A percentile compares a stretch with the other conserved stretches of the same genome.
These are phyloP conservation scores for Candida tibetensis DNA, from an alignment of 805 yeast species.

Conservation along the genomic window DNA sequence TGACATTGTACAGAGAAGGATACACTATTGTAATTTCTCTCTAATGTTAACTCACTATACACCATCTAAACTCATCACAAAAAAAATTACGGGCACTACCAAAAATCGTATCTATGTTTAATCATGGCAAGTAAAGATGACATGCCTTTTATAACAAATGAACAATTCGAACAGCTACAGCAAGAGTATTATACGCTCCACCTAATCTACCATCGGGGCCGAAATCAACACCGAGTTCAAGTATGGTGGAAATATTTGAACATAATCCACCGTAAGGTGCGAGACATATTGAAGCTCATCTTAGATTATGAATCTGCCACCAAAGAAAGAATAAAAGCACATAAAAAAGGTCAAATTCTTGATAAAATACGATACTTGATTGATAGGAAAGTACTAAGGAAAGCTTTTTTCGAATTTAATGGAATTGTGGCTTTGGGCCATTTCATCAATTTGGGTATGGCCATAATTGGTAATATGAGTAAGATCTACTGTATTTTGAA, in stretches of 20 bases:
- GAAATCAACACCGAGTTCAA: conserved; percentile 71
- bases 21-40: no score
- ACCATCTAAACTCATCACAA: not conserved
- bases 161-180: not conserved
- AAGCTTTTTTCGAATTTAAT: conserved; percentile 60
- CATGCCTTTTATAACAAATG: not conserved
- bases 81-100: not conserved
- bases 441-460: conserved; percentile 69
- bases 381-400: conserved; percentile 36
- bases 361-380: conserved; percentile 26
- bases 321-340: conserved; percentile 6
- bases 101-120: no score
- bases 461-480: conserved; percentile 57
- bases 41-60: no score
- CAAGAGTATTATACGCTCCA: conserved; percentile 59
- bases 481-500: conserved; percentile 32
- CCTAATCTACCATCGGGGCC: conserved; percentile 65
- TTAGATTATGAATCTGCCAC: conserved; percentile 18
- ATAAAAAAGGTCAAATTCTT: conserved; percentile 13
- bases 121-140: no score
- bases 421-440: conserved; percentile 73
- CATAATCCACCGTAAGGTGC: conserved; percentile 55
- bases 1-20: not conserved
- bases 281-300: conserved; percentile 35
- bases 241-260: conserved; percentile 76